Base-by-base conservation (phyloP, 2,329 filamentous ascomycete species). In the Curvularia sp. region DNA sequence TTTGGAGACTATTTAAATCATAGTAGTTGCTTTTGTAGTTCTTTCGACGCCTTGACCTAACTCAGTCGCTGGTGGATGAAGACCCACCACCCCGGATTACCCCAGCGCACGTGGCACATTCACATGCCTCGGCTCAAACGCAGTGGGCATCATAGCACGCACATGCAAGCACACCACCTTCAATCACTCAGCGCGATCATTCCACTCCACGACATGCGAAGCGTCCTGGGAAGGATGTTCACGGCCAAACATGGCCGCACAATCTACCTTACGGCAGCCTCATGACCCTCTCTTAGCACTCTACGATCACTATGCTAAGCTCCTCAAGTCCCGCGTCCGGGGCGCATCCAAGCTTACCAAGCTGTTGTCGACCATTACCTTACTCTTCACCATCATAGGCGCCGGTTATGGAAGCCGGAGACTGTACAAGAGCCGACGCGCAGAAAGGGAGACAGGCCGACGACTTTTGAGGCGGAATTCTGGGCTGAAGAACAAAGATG, bases 401-500 rank as follows among this genome's bases (percentile, higher is more conserved):
- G 83, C 89, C 45, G 89, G 89, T 55, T 93, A 92, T 80, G 93
- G 93, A 59, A 86, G 87, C n/a, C 87, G 89, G 59, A 86, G 86
- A 60, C 91, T 89, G 86, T 94, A 91, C 85, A 88, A 84, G 72
- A 86, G 84, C 56, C 84, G 87, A 59, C 86, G 86, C 48, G 88
- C 87, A 63, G 94, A 98, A 78, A 88, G 87, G 65, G 93, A 95
- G 68, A 90, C 93, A 67, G 93, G 93, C 5, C 84, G 87, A 62
- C 90, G 91, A 64, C 84, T 99, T 52, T 81, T 98, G 63, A 87
- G 95, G 57, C 89, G 91, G 59, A 99, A 99, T 78, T 98, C 94
- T 30, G 96, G 93, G 71, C 83, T 98, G 62, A 87, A 91, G 78
- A 92, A 94, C 69, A 97, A 97, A 80, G 95, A 98, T 82, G 95